These are phyloP conservation scores for Cryomyces antarcticus DNA, from an alignment of 495 filamentous ascomycete species.

Conservation along the genomic window DNA sequence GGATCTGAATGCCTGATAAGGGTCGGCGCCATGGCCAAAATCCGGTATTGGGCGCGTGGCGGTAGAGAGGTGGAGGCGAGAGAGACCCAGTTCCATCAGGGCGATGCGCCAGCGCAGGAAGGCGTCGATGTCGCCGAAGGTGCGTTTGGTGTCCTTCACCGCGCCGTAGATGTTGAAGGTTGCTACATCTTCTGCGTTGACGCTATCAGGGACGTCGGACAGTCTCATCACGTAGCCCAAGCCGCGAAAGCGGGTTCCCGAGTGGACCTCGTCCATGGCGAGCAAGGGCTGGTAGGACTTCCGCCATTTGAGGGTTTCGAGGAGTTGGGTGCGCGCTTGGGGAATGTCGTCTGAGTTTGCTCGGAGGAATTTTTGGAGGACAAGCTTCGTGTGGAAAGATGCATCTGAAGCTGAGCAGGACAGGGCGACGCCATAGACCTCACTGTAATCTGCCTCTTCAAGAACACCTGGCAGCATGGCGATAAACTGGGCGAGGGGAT, in stretches of 20 bases:
- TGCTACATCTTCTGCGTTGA: constrained; percentile 26
- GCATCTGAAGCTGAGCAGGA: constrained; percentile 12
- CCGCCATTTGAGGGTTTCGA: constrained; percentile 61
- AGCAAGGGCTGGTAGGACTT: constrained; percentile 34
- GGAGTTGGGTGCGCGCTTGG: constrained; percentile 54
- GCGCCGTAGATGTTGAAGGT: constrained; percentile 79
- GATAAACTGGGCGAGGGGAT: constrained; percentile 12
- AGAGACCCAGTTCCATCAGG: constrained; percentile 64
- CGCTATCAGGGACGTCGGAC: constrained; percentile 17
- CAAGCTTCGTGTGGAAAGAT: constrained; percentile 47
- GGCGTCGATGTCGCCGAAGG: constrained; percentile 49
- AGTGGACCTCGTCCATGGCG: constrained; percentile 25
- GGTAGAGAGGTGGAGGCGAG: constrained; percentile 41
- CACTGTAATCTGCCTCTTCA: constrained; percentile 30
- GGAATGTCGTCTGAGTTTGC: constrained; percentile 59
- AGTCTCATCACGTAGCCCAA: constrained; percentile 34
- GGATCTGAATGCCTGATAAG: constrained; percentile 74
- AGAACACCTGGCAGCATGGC: constrained; percentile 21
- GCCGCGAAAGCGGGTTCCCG: constrained; percentile 32
- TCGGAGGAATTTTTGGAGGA: constrained; percentile 79
- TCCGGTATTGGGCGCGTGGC: constrained; percentile 56
- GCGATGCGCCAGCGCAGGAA: constrained; percentile 60
- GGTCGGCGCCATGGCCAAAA: constrained; percentile 38
- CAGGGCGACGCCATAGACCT: constrained; percentile 61
- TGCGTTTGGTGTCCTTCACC: constrained; percentile 47